Evolutionary conservation across 495 filamentous ascomycete species (phyloP).

Genomic region (Margaritispora aquatica): DNA sequence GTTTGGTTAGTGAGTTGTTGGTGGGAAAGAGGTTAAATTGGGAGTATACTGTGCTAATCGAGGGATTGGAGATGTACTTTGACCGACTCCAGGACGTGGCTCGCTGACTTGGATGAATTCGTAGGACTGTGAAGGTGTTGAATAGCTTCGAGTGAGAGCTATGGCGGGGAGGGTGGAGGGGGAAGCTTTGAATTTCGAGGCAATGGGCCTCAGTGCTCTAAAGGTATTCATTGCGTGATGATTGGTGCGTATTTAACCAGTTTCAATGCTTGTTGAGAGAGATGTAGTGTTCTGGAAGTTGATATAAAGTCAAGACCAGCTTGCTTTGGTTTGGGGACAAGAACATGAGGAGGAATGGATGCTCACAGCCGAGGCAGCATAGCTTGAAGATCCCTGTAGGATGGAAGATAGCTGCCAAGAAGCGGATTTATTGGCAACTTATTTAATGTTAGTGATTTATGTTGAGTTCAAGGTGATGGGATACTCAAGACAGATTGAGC

Average conservation of each 20-base stretch:
- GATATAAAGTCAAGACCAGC: slow-evolving; percentile 15
- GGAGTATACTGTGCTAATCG: not conserved
- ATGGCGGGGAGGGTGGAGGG: slow-evolving; percentile 31
- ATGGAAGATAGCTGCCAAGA: not conserved
- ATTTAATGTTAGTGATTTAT: too few species aligned
- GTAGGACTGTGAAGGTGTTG: slow-evolving; percentile 55
- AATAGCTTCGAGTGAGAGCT: slow-evolving; percentile 42
- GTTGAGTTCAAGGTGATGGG: too few species aligned
- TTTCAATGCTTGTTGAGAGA: too few species aligned
- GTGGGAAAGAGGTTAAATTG: slow-evolving; percentile 5
- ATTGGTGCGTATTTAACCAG: not conserved
- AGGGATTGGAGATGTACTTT: slow-evolving; percentile 49
- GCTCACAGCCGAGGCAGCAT: not conserved
- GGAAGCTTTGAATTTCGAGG: slow-evolving; percentile 45
- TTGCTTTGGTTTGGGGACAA: not conserved
- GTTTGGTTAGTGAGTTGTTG: not conserved
- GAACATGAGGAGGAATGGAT: not conserved
- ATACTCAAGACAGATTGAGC: too few species aligned
- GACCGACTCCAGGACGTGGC: slow-evolving; percentile 81
- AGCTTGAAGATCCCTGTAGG: not conserved
- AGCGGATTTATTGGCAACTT: too few species aligned
- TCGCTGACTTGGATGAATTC: slow-evolving; percentile 74
- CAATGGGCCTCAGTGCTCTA: slow-evolving; percentile 50
- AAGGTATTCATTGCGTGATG: slow-evolving; percentile 47
- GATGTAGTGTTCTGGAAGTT: too few species aligned